These are phyloP conservation scores for Geotrichum restrictum DNA, from an alignment of 1,139 yeast species.

Conservation along the genomic window DNA sequence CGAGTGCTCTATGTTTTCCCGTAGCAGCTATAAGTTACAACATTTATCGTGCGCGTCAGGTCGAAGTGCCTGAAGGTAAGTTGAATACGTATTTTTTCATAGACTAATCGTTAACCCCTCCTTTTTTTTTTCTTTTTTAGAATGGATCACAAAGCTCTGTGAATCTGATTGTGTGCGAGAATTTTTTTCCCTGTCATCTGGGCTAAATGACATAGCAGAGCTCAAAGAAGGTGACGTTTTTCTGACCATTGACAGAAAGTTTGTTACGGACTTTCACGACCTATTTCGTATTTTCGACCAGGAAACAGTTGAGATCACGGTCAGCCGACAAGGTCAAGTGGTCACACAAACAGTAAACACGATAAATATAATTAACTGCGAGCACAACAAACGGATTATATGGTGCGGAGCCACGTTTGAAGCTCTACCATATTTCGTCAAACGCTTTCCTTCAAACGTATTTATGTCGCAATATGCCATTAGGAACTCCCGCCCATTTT, in stretches of 20 bases:
- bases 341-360: constrained; percentile 79
- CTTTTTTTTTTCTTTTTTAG: constrained; percentile 26
- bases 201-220: constrained; percentile 48
- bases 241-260: constrained; percentile 60
- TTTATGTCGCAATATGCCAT: no score
- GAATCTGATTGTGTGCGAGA: constrained; percentile 61
- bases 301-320: constrained; percentile 64
- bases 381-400: neutral
- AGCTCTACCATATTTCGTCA: neutral
- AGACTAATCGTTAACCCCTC: neutral
- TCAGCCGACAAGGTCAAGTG: constrained; percentile 76
- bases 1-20: constrained; percentile 65
- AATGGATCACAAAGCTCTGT: constrained; percentile 72
- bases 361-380: constrained; percentile 63
- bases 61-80: constrained; percentile 66
- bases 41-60: constrained; percentile 70
- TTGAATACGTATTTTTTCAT: no score
- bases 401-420: neutral
- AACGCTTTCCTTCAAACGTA: no score
- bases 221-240: constrained; percentile 64
- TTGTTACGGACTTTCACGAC: constrained; percentile 66
- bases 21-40: constrained; percentile 71
- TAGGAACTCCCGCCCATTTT: no score
- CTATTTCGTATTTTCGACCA: constrained; percentile 35
- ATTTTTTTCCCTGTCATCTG: constrained; percentile 63